Evolutionary conservation across 163 green algal genomes (phyloP).

Genomic region (Chloroidium sp.): DNA sequence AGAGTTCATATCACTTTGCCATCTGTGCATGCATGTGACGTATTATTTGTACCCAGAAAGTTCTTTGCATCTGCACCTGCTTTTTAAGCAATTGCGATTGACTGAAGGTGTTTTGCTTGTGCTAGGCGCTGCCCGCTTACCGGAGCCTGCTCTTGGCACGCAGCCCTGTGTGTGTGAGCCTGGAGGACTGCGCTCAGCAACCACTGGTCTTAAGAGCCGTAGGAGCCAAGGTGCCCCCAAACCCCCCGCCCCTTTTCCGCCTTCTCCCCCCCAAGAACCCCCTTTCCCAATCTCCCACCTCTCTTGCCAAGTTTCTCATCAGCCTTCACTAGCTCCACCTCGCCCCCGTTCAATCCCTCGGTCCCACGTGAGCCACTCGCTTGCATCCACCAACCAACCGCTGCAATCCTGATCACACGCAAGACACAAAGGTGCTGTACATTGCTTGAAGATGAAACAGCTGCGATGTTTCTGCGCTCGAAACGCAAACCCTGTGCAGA

Average conservation of each 20-base stretch:
- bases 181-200: constrained; percentile 45
- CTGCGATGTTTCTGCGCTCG: background rate
- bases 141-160: constrained; percentile 44
- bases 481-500: constrained; percentile 22
- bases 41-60: too few relatives aligned
- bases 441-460: too few relatives aligned
- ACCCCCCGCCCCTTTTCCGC: too few relatives aligned
- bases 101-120: background rate
- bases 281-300: too few relatives aligned
- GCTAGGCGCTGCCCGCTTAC: constrained; percentile 55
- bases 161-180: constrained; percentile 42
- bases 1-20: too few relatives aligned
- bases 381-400: background rate
- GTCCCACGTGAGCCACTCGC: background rate
- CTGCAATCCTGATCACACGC: background rate
- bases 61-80: background rate
- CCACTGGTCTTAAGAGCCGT: constrained; percentile 26
- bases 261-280: too few relatives aligned
- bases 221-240: constrained; percentile 29
- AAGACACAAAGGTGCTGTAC: too few relatives aligned
- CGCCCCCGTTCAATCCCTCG: too few relatives aligned
- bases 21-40: too few relatives aligned
- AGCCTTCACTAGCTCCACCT: background rate
- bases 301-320: too few relatives aligned
- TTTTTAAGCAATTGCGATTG: background rate